Percentiles rank a stretch among this genome's conserved stretches.
phyloP scores from a whole-genome alignment of 768 basidiomycete species.

The Naganishia kalamii region DNA sequence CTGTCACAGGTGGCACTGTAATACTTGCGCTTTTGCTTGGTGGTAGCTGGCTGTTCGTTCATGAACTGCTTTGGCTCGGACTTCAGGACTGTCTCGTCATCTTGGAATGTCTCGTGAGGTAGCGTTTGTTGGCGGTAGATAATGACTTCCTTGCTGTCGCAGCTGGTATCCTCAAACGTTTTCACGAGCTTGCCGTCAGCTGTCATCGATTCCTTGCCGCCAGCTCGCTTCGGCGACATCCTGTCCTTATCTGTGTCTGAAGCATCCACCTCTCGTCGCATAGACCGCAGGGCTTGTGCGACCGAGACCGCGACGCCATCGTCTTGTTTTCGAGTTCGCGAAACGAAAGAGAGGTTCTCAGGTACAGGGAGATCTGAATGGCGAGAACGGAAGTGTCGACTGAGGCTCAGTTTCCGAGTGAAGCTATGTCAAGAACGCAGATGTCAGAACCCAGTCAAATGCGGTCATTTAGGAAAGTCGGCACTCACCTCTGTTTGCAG shows the following conservation, averaged over 20 bases:
- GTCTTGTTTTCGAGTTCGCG: neutral
- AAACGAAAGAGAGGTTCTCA: neutral
- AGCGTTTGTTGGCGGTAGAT: neutral
- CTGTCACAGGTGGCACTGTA: no score
- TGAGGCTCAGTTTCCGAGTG: conserved; percentile 48
- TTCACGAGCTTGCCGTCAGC: neutral
- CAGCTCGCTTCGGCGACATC: neutral
- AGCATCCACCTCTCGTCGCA: neutral
- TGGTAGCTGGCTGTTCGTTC: no score
- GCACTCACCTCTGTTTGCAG: conserved; percentile 40
- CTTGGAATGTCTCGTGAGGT: neutral
- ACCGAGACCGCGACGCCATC: no score
- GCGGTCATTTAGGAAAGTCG: neutral
- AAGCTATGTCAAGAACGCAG: conserved; percentile 30
- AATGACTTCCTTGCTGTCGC: neutral
- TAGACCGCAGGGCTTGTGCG: no score
- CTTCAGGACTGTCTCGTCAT: no score
- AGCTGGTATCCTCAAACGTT: neutral
- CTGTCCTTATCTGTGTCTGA: neutral
- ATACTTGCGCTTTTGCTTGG: no score
- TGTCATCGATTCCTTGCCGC: neutral
- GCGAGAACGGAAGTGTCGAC: conserved; percentile 45
- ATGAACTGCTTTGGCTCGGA: no score
- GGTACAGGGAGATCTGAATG: conserved; percentile 35
- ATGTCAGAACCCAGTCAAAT: neutral